Base-by-base conservation (phyloP, 148 eudicot species). In the Dianthus caryophyllus region DNA sequence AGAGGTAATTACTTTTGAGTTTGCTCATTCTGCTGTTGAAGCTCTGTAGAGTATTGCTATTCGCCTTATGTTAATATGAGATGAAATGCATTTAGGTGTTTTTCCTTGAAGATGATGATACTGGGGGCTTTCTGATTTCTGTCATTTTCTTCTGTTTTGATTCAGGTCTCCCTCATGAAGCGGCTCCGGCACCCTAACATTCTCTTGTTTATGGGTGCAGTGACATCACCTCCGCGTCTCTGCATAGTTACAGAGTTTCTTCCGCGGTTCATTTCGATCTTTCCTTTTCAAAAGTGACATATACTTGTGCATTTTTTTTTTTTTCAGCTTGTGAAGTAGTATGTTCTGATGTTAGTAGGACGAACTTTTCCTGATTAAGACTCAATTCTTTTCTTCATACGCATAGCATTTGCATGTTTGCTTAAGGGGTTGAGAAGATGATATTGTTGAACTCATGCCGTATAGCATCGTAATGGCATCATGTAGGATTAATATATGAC, bases 141-240 rank as follows among this genome's bases (percentile, higher is more conserved):
- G 57, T n/a, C 49, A 58, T 13, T 59, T 46, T 65, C 11, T 58
- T 30, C 17, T 64, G 10, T 1, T 65, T 52, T 50, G 38, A 22
- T 71, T 12, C 67, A 94, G 99, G 99, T 94, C 27, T 90, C 93
- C 36, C 93, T 94, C 64, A 94, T 94, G 99, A 94, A 94, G 84
- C 89, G 90, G 63, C 90, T 94, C 48, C 85, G 99, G 74, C 99
- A 94, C 81, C 99, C 99, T 57, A 90, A 94, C 75, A 82, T 94
- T 78, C 81, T 94, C 51, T 84, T 94, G 26, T 94, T 94, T 79
- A 90, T 90, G 99, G 99, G 99, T 76, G 99, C 99, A 11, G 97
- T 94, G 50, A 85, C 96, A 57, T 86, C 99, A 68, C 93, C 97
- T 77, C 79, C 90, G 78, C 90, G 89, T 56, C 88, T 94, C 51